These are phyloP conservation scores for Hypomontagnella submonticulosa DNA, from an alignment of 495 filamentous ascomycete genomes.

Conservation along the genomic window DNA sequence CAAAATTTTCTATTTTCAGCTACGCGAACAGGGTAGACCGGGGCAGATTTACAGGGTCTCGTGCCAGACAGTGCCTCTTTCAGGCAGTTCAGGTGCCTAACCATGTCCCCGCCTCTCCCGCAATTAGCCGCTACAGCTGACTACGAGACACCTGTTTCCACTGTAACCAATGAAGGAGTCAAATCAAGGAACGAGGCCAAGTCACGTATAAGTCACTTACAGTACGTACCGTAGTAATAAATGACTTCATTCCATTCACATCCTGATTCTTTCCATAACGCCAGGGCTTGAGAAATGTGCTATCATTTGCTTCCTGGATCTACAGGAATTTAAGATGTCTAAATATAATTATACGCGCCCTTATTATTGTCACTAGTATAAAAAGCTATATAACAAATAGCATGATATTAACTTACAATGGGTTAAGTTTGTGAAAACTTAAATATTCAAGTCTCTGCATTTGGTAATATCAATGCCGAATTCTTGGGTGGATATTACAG, in stretches of 20 bases:
- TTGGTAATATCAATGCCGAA: no score
- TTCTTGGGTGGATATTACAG: no score
- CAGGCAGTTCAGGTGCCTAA: conserved; percentile 39
- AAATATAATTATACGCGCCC: no score
- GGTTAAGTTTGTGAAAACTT: no score
- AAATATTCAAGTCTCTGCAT: no score
- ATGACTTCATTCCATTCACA: conserved; percentile 29
- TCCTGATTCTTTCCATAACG: conserved; percentile 7
- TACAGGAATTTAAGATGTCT: no score
- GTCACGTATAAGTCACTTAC: background rate
- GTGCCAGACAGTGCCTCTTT: conserved; percentile 16
- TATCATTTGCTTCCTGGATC: no score
- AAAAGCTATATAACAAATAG: no score
- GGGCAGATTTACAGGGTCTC: conserved; percentile 12
- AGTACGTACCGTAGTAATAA: no score
- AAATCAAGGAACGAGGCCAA: conserved; percentile 11
- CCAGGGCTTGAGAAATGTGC: conserved; percentile 2
- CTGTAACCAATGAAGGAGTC: conserved; percentile 17
- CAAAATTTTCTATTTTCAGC: conserved; percentile 30
- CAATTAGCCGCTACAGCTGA: conserved; percentile 39
- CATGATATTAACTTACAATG: no score
- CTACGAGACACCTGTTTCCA: conserved; percentile 12
- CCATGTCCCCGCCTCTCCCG: conserved; percentile 24
- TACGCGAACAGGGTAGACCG: background rate
- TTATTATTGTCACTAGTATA: no score